Evolutionary conservation across 2,329 filamentous ascomycete genomes (phyloP).

Genomic region (Fusarium albidum): DNA sequence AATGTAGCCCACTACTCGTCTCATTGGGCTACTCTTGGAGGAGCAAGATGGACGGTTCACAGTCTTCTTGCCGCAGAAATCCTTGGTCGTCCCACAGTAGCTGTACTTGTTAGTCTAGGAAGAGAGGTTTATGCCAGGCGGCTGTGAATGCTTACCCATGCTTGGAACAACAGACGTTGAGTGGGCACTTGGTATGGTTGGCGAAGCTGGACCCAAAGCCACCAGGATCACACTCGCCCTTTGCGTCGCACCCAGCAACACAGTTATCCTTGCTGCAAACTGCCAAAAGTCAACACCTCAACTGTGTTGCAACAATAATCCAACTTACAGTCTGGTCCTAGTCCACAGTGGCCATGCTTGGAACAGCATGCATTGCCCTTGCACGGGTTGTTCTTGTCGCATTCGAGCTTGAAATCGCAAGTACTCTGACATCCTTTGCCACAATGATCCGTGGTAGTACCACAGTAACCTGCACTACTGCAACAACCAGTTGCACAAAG

Average conservation of each 20-base stretch:
- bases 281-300: background rate
- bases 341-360: constrained; percentile 37
- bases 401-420: constrained; percentile 40
- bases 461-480: constrained; percentile 31
- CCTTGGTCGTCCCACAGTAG: constrained; percentile 44
- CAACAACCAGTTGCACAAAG: constrained; percentile 33
- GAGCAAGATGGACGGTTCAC: constrained; percentile 19
- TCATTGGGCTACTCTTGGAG: background rate
- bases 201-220: constrained; percentile 40
- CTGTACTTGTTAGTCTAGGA: background rate
- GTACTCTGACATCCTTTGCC: constrained; percentile 28
- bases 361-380: constrained; percentile 43
- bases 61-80: constrained; percentile 35
- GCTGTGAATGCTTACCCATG: constrained; percentile 26
- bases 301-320: background rate
- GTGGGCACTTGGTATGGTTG: constrained; percentile 40
- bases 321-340: constrained; percentile 29
- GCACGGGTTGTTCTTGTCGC: constrained; percentile 42
- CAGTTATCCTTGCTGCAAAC: constrained; percentile 19
- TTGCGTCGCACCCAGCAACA: constrained; percentile 34
- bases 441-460: constrained; percentile 25
- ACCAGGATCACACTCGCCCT: constrained; percentile 42
- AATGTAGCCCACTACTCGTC: constrained; percentile 41
- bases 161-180: constrained; percentile 49
- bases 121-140: background rate